These are phyloP conservation scores for Artomyces pyxidatus DNA, from an alignment of 768 basidiomycete genomes.

Conservation along the genomic window DNA sequence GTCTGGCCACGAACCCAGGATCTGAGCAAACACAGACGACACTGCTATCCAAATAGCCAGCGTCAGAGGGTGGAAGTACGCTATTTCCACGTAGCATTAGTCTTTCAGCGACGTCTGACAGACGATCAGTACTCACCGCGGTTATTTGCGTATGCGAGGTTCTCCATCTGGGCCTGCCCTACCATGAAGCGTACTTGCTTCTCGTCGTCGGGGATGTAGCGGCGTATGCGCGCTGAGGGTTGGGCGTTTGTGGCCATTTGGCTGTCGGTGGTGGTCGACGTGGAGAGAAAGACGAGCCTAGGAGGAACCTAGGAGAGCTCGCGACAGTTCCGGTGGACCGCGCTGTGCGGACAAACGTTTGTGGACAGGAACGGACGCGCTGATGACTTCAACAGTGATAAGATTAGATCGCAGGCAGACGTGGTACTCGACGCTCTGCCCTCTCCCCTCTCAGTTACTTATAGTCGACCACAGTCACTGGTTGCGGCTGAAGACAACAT, in stretches of 20 bases:
- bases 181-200: conserved; percentile 57
- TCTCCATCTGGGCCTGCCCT: conserved; percentile 59
- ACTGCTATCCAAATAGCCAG: conserved; percentile 54
- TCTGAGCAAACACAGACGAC: conserved; percentile 49
- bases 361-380: too few species aligned
- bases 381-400: too few species aligned
- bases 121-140: conserved; percentile 38
- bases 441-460: background rate
- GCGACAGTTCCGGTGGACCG: too few species aligned
- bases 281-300: background rate
- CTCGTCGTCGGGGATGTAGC: conserved; percentile 41
- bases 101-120: background rate
- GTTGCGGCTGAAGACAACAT: conserved; percentile 35
- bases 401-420: conserved; percentile 2
- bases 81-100: conserved; percentile 24
- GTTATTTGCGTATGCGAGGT: conserved; percentile 59
- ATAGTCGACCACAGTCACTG: background rate
- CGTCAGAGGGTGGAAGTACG: conserved; percentile 49
- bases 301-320: background rate
- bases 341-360: conserved; percentile 20
- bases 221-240: conserved; percentile 41
- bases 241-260: conserved; percentile 19
- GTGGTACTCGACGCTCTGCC: too few species aligned
- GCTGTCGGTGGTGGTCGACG: background rate
- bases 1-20: conserved; percentile 63